Conservation (phyloP, 164 flowering plant species). For the Vitis rotundifolia region DNA sequence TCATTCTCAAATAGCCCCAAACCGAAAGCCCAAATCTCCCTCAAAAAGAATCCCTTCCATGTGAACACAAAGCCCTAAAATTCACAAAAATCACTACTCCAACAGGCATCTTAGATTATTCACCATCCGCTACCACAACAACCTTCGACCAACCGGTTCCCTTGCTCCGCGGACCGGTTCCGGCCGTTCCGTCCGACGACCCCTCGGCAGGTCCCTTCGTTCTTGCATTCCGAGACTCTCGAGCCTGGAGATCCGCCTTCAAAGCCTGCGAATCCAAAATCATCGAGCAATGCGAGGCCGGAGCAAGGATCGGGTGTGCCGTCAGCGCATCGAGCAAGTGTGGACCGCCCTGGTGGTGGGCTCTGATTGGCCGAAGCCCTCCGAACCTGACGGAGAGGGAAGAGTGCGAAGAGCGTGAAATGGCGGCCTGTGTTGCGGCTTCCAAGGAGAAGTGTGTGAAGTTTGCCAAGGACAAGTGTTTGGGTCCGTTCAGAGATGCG, state of each 20-base stretch:
- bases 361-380: constrained; percentile 21
- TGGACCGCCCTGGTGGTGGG: constrained; percentile 55
- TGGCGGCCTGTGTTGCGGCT: constrained; percentile 36
- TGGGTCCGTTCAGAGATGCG: constrained; percentile 41
- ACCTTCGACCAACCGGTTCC: constrained; percentile 46
- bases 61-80: not conserved
- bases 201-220: constrained; percentile 35
- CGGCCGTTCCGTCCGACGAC: constrained; percentile 29
- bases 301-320: constrained; percentile 61
- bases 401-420: constrained; percentile 54
- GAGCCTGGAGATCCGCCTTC: constrained; percentile 39
- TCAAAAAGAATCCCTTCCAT: too few species aligned
- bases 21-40: too few species aligned
- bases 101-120: constrained; percentile 34
- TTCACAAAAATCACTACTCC: not conserved
- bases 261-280: constrained; percentile 30
- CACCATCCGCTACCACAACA: constrained; percentile 40
- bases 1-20: too few species aligned
- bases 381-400: constrained; percentile 37
- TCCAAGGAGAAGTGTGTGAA: constrained; percentile 43
- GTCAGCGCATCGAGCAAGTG: constrained; percentile 49
- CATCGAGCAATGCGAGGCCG: constrained; percentile 47
- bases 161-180: constrained; percentile 44
- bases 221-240: constrained; percentile 46
- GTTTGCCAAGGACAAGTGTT: constrained; percentile 47